Conservation (phyloP, 352 stramenopile genomes). For the Phytopythium oedochilum region DNA sequence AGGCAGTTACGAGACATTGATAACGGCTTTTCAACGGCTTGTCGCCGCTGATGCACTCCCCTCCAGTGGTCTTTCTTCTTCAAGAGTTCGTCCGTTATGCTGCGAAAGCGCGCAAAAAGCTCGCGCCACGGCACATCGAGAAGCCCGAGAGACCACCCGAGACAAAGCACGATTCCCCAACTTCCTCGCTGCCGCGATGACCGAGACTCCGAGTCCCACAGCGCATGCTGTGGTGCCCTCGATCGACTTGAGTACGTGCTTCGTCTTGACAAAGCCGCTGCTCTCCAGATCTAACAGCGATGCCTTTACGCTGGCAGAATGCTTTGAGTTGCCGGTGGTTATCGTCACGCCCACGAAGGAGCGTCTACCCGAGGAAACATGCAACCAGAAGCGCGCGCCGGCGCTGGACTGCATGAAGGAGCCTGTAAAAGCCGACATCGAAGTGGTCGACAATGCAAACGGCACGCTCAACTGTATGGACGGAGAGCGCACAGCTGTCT, state of each 20-base stretch:
- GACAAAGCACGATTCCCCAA: too few species aligned
- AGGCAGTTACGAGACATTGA: not conserved
- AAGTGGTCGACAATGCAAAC: constrained; percentile 45
- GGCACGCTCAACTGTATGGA: constrained; percentile 40
- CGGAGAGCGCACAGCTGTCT: constrained; percentile 21
- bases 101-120: not conserved
- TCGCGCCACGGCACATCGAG: not conserved
- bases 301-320: constrained; percentile 14
- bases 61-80: not conserved
- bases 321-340: constrained; percentile 47
- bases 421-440: constrained; percentile 30
- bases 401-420: constrained; percentile 46
- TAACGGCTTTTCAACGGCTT: not conserved
- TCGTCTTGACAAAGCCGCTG: not conserved
- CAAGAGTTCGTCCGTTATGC: not conserved
- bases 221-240: not conserved
- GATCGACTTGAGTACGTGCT: constrained; percentile 3
- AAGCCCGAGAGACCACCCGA: not conserved
- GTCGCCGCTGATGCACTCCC: not conserved
- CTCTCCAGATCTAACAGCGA: not conserved
- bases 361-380: constrained; percentile 43
- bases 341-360: constrained; percentile 35
- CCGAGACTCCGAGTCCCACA: too few species aligned
- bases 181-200: not conserved
- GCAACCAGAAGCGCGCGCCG: constrained; percentile 36